Evolutionary conservation across 306 rosid genomes (phyloP).

Genomic region (Urtica urens): DNA sequence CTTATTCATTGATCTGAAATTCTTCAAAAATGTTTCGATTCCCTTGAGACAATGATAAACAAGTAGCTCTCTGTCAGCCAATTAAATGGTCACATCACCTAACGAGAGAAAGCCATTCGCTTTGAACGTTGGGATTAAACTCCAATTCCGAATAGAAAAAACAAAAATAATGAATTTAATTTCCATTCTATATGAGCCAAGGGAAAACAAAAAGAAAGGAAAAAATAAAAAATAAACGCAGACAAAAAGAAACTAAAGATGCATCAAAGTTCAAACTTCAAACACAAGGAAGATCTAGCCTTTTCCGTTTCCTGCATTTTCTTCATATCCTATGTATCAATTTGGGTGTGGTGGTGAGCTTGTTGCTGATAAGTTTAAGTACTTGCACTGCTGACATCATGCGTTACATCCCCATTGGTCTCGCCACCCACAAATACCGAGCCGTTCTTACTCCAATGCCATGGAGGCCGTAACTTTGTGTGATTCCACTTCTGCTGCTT

Average conservation of each 20-base stretch:
- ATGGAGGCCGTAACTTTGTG: conserved; percentile 42
- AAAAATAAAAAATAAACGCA: neutral
- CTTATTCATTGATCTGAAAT: conserved; percentile 9
- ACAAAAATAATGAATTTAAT: conserved; percentile 47
- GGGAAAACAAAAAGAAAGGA: conserved; percentile 20
- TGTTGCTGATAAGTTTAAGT: conserved; percentile 47
- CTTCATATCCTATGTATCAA: conserved; percentile 57
- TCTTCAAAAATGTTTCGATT: conserved; percentile 9
- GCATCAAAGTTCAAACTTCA: conserved; percentile 24
- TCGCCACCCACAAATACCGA: conserved; percentile 37
- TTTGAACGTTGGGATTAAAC: conserved; percentile 14
- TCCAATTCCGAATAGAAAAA: conserved; percentile 42
- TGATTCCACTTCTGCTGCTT: conserved; percentile 84
- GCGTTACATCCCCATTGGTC: no score
- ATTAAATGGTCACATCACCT: conserved; percentile 17
- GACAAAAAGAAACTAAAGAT: conserved; percentile 46
- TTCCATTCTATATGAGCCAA: conserved; percentile 41
- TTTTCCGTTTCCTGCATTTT: no score
- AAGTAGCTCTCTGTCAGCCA: conserved; percentile 24
- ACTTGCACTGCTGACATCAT: conserved; percentile 33
- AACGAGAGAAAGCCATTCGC: conserved; percentile 5
- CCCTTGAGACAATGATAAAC: conserved; percentile 18
- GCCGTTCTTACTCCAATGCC: conserved; percentile 36
- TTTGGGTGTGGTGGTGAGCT: conserved; percentile 43
- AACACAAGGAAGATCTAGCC: conserved; percentile 32